A percentile compares a stretch with the other conserved stretches of the same genome.
Evolutionary conservation across 176 grass and related monocot genomes (phyloP).

Genomic region (Sorghum bicolor): DNA sequence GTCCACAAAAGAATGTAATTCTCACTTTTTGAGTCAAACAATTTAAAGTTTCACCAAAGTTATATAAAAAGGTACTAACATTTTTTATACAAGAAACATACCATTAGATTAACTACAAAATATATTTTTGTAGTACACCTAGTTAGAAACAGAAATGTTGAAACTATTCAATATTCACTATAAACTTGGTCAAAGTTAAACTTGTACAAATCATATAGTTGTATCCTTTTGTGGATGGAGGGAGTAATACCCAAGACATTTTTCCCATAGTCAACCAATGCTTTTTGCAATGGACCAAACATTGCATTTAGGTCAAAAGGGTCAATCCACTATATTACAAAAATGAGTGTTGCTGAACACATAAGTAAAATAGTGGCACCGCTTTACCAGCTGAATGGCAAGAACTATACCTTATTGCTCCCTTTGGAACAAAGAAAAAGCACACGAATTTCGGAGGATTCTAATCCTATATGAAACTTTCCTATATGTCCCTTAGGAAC

Average conservation of each 20-base stretch:
- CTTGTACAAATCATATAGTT: background rate
- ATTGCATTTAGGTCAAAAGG: background rate
- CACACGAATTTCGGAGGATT: background rate
- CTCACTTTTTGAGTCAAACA: background rate
- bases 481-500: background rate
- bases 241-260: background rate
- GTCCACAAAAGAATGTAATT: background rate
- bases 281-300: background rate
- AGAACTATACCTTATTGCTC: background rate
- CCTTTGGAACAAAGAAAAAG: background rate
- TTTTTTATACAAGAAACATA: too few relatives aligned
- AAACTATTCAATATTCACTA: background rate
- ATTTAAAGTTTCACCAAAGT: background rate
- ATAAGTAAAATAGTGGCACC: background rate
- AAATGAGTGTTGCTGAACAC: background rate
- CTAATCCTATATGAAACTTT: background rate
- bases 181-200: background rate
- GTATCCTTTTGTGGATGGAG: background rate
- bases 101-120: too few relatives aligned
- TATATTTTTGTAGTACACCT: too few relatives aligned
- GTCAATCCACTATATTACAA: background rate
- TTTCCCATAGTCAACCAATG: background rate
- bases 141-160: background rate
- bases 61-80: background rate
- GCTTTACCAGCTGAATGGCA: background rate